Base-by-base conservation (phyloP, 305 asterid species). In the Lippia alba region DNA sequence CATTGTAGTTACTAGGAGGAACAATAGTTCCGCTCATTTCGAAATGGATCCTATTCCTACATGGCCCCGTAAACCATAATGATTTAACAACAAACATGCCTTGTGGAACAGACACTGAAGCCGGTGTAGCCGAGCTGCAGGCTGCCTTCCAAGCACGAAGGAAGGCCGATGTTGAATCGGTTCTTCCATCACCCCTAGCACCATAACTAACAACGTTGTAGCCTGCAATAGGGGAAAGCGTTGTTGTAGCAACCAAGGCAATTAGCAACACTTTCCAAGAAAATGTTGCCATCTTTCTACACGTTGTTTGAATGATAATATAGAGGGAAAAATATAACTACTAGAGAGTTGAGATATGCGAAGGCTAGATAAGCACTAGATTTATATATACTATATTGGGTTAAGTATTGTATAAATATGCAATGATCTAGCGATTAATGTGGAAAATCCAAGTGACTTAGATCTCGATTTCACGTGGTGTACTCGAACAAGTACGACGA, bases 101-200 rank as follows among this genome's bases (percentile, higher is more conserved):
- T 0, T 78, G 61, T 0, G 96, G 95, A 39, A 89, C 89, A 18
- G 86, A 82, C 1, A 91, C 87, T 0, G 79, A 57, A 2, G 89
- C 80, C 39, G 95, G 88, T 0, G 49, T 59, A 54, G 54, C 70
- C 0, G 96, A 89, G 55, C 71, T 69, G 75, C 97, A 89, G 0
- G 97, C 96, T 0, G 88, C 86, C 74, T 14, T 67, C 97, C 97
- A 89, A 0, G 97, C 74, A 0, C 85, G 81, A 44, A 71, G 85
- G 69, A 89, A 89, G 1, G 91, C 79, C 5, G 67, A 16, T 0
- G 90, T 89, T 0, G 95, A 89, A 73, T 91, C 97, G 0, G 93
- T 89, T 36, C 36, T 75, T 2, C 96, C 97, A 33, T 91, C 93
- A 12, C 89, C 92, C 67, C 75, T 71, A 0, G 95, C 97, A 2